Percentiles rank a stretch among this genome's conserved stretches.
Evolutionary conservation across 2,329 filamentous ascomycete species (phyloP).

Genomic region (Cladophialophora chaetospira): DNA sequence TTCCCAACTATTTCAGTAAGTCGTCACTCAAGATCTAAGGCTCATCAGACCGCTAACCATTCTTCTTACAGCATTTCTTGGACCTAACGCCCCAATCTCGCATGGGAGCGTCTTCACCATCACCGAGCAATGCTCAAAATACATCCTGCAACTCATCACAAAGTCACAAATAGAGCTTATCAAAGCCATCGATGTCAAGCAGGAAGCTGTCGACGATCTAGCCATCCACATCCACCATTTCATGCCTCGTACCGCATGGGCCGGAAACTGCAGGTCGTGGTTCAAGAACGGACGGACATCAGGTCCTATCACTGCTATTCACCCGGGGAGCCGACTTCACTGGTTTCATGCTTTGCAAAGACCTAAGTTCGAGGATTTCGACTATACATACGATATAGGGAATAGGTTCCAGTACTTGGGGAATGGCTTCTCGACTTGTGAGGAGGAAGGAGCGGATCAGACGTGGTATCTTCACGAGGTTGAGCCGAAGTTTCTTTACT

Average conservation of each 20-base stretch:
- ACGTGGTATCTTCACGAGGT: slow-evolving; percentile 15
- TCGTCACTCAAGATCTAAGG: neutral
- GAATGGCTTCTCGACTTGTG: slow-evolving; percentile 39
- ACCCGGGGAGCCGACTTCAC: slow-evolving; percentile 31
- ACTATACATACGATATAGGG: slow-evolving; percentile 6
- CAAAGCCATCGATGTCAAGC: slow-evolving; percentile 15
- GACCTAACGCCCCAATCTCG: slow-evolving; percentile 33
- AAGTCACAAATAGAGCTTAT: slow-evolving; percentile 32
- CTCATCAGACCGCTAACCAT: neutral
- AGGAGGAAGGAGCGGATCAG: slow-evolving; percentile 7
- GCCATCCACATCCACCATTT: slow-evolving; percentile 44
- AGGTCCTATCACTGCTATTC: slow-evolving; percentile 16
- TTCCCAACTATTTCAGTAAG: slow-evolving; percentile 36
- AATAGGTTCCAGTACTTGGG: slow-evolving; percentile 39
- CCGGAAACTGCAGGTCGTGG: slow-evolving; percentile 45
- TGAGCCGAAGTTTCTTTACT: too few relatives aligned
- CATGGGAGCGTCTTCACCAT: slow-evolving; percentile 35
- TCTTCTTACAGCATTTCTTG: slow-evolving; percentile 26
- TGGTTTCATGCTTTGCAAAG: slow-evolving; percentile 33
- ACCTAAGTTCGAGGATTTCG: slow-evolving; percentile 35
- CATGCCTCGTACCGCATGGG: slow-evolving; percentile 36
- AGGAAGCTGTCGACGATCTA: slow-evolving; percentile 38
- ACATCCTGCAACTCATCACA: slow-evolving; percentile 32
- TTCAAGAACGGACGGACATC: slow-evolving; percentile 41
- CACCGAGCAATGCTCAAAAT: slow-evolving; percentile 31